These are phyloP conservation scores for Salix suchowensis DNA, from an alignment of 345 rosid genomes.

Conservation along the genomic window DNA sequence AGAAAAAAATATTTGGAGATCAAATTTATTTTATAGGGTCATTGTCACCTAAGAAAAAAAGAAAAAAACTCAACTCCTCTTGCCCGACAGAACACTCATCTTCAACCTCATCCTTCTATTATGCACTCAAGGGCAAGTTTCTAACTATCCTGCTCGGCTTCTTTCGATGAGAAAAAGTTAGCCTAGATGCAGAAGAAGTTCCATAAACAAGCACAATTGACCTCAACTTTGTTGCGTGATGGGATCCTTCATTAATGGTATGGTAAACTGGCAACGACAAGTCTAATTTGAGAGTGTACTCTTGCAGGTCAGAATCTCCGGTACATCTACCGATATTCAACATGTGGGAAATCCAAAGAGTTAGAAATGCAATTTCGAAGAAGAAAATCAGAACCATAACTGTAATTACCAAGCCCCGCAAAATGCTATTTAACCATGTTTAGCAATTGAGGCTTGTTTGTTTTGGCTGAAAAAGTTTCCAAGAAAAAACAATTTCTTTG, in stretches of 20 bases:
- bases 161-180: slow-evolving; percentile 6
- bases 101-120: background rate
- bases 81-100: too few species aligned
- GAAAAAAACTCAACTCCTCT: too few species aligned
- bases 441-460: too few species aligned
- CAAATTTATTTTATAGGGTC: too few species aligned
- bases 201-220: slow-evolving; percentile 12
- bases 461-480: too few species aligned
- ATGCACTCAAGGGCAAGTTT: slow-evolving; percentile 19
- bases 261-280: slow-evolving; percentile 13
- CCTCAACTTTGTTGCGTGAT: slow-evolving; percentile 26
- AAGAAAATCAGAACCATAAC: too few species aligned
- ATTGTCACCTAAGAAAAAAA: too few species aligned
- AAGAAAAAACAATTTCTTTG: too few species aligned
- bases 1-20: too few species aligned
- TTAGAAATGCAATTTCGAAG: too few species aligned
- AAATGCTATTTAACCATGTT: too few species aligned
- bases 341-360: background rate
- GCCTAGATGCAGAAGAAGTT: background rate
- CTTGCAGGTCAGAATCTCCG: background rate
- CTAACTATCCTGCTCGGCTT: slow-evolving; percentile 29
- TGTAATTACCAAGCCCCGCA: too few species aligned
- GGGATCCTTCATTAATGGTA: slow-evolving; percentile 22
- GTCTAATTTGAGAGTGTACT: slow-evolving; percentile 7
- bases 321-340: background rate